A percentile compares a stretch with the other conserved stretches of the same genome.
Evolutionary conservation across 257 asterid genomes (phyloP).

Genomic region (Rauvolfia tetraphylla): DNA sequence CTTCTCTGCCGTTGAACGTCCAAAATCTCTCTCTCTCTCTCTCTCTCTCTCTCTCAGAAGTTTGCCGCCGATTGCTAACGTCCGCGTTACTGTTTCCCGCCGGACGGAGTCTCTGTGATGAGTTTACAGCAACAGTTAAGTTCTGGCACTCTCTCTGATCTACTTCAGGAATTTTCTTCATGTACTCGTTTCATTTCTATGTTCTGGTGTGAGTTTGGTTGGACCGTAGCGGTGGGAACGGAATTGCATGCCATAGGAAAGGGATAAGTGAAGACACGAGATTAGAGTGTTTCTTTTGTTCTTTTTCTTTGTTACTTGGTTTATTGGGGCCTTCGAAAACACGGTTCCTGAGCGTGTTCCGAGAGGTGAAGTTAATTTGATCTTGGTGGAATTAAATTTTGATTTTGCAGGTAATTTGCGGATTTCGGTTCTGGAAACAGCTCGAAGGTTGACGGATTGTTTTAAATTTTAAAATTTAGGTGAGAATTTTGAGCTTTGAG

Average conservation of each 20-base stretch:
- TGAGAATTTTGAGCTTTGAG: background rate
- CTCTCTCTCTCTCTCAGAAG: conserved; percentile 13
- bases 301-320: background rate
- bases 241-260: conserved; percentile 12
- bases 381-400: background rate
- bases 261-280: background rate
- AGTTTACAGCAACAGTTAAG: background rate
- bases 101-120: conserved; percentile 4
- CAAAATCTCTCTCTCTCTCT: conserved; percentile 21
- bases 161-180: background rate
- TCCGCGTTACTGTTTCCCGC: background rate
- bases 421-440: background rate
- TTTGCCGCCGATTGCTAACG: conserved; percentile 19
- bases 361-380: background rate
- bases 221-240: background rate
- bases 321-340: background rate
- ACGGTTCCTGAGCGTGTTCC: background rate
- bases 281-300: background rate
- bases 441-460: background rate
- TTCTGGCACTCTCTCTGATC: conserved; percentile 4
- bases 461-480: background rate
- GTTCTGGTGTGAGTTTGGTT: background rate
- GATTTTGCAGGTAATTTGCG: conserved; percentile 11
- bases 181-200: background rate
- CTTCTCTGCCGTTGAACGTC: conserved; percentile 19